Evolutionary conservation across 2,329 filamentous ascomycete genomes (phyloP), one percentile per base, ranked within the genome.

Genomic region (Emmonsiellopsis sp.): DNA sequence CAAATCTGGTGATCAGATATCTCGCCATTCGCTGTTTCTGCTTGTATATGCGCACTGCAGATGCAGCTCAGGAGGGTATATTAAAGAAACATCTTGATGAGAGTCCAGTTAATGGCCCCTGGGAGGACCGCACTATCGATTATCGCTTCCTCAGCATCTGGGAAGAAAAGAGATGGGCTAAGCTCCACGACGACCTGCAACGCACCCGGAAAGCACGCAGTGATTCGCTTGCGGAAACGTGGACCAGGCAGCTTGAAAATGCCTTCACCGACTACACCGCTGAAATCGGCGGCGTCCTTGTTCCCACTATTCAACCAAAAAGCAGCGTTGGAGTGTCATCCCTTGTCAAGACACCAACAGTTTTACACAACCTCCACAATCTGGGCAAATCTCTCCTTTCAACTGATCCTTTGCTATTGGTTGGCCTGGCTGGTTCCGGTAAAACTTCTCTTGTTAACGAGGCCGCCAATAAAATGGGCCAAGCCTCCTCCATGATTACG

Each of bases 401-500:
- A 3, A 67, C 80, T 1, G 82, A 83, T 0, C 89, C 94, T 0
- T 77, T 96, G 37, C 76, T 98, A 16, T 77, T 98, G 4, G 82
- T 89, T 58, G 93, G 93, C 1, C 75, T 88, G 11, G 82, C 92
- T 7, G 92, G 94, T 16, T 87, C 87, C 34, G 93, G 93, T 50
- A 99, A 99, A 74, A 96, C 93, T 0, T 84, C 88, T 0, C 71
- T 95, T 16, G 82, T 94, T 11, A 86, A 89, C 59, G 86, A 96
- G 66, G 80, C 92, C 56, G 91, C 92, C 26, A 82, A 81, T 62
- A 81, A 86, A 60, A 80, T 97, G 53, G 87, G 87, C 57, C 89
- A 89, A 70, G 81, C 87, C 20, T 80, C 84, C 5, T 82, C 81
- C 55, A 90, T 98, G 83, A 86, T 98, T 51, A 97, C 92, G 3